Percentiles rank a stretch among this genome's conserved stretches.
These are phyloP conservation scores for Gossypium schwendimanii DNA, from an alignment of 441 rosid genomes.

Conservation along the genomic window DNA sequence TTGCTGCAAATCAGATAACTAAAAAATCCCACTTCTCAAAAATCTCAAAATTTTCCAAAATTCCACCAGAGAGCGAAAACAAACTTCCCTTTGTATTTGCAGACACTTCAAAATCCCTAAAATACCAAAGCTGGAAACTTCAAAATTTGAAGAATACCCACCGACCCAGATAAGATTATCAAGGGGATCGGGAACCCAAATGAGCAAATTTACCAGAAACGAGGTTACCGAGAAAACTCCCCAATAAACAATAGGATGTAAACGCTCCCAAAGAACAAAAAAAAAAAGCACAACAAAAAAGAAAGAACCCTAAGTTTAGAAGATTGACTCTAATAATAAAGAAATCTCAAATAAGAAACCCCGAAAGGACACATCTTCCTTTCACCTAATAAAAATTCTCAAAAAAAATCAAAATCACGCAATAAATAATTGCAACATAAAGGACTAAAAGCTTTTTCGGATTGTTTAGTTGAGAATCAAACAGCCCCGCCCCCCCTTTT, in stretches of 20 bases:
- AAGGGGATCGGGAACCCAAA: constrained; percentile 19
- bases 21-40: constrained; percentile 13
- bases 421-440: constrained; percentile 22
- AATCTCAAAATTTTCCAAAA: constrained; percentile 17
- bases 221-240: constrained; percentile 7
- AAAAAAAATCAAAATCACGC: constrained; percentile 25
- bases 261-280: constrained; percentile 9
- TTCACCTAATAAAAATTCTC: constrained; percentile 32
- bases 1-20: constrained; percentile 20
- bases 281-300: constrained; percentile 10
- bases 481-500: not conserved
- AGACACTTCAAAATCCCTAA: constrained; percentile 23
- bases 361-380: constrained; percentile 28
- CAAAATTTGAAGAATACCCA: constrained; percentile 23
- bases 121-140: constrained; percentile 9
- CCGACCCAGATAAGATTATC: constrained; percentile 36
- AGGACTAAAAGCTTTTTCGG: constrained; percentile 15
- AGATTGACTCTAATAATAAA: constrained; percentile 17
- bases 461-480: constrained; percentile 28
- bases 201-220: constrained; percentile 15
- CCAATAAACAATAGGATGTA: constrained; percentile 13
- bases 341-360: constrained; percentile 30
- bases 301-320: constrained; percentile 31
- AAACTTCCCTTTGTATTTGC: constrained; percentile 2
- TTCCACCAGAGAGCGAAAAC: constrained; percentile 12